Evolutionary conservation across 192 early-diverging fungal species (phyloP).

Genomic region (Anaeromyces robustus): DNA sequence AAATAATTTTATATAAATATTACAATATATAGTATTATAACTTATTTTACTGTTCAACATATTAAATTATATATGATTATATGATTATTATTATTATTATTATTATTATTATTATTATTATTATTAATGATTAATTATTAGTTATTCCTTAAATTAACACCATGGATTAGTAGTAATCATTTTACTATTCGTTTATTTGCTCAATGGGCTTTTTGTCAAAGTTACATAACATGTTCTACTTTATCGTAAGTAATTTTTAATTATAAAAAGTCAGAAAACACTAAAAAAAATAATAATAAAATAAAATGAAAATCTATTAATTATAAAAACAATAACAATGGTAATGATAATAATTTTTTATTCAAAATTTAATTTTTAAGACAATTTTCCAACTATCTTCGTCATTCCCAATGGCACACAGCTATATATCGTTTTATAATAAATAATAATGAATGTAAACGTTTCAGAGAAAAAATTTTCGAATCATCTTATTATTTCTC

Average conservation of each 20-base stretch:
- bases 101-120: not conserved
- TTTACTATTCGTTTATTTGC: slow-evolving; percentile 18
- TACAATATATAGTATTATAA: too few relatives aligned
- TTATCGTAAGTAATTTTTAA: slow-evolving; percentile 3
- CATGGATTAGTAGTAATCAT: slow-evolving; percentile 20
- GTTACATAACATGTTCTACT: not conserved
- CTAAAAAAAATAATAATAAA: too few relatives aligned
- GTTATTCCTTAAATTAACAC: slow-evolving; percentile 6
- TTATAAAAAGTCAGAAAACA: too few relatives aligned
- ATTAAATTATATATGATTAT: too few relatives aligned
- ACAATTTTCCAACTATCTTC: not conserved
- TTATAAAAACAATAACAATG: too few relatives aligned
- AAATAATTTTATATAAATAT: too few relatives aligned
- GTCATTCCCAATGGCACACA: slow-evolving; percentile 3
- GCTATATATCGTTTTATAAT: slow-evolving; percentile 14
- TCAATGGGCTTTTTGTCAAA: slow-evolving; percentile 7
- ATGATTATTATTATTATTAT: slow-evolving; percentile 7
- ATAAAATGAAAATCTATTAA: too few relatives aligned
- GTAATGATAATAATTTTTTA: too few relatives aligned
- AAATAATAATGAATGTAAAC: slow-evolving; percentile 19
- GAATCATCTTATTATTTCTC: slow-evolving; percentile 21
- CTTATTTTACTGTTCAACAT: too few relatives aligned
- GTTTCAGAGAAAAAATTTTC: slow-evolving; percentile 18
- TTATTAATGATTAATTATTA: not conserved
- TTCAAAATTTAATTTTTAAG: too few relatives aligned